Percentiles rank a stretch among this genome's conserved stretches.
These are phyloP conservation scores for Sphaerulina musiva DNA, from an alignment of 2,329 filamentous ascomycete species.

Conservation along the genomic window DNA sequence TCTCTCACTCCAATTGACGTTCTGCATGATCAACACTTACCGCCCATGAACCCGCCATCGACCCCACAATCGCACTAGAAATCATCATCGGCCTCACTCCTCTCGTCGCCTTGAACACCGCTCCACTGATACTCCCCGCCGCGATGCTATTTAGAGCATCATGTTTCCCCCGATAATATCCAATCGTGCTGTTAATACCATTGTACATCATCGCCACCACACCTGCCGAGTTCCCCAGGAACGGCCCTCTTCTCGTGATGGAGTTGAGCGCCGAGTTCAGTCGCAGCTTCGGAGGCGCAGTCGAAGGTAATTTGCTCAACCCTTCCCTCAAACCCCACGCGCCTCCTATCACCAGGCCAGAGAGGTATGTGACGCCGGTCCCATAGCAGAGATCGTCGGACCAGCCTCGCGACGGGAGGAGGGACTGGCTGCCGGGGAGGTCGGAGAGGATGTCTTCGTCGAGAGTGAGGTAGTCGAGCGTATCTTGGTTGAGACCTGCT, in stretches of 20 bases:
- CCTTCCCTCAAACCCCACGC: constrained; percentile 91
- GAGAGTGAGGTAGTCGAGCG: constrained; percentile 87
- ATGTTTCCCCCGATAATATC: constrained; percentile 73
- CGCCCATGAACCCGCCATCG: constrained; percentile 80
- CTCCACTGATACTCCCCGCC: constrained; percentile 81
- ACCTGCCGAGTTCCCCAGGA: constrained; percentile 90
- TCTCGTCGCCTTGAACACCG: constrained; percentile 93
- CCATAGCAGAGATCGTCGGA: constrained; percentile 98
- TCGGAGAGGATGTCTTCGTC: constrained; percentile 87
- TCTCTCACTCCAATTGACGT: background rate
- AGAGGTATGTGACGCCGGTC: constrained; percentile 86
- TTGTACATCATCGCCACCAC: constrained; percentile 97
- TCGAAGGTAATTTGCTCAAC: constrained; percentile 61
- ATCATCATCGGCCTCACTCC: constrained; percentile 90
- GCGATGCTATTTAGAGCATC: constrained; percentile 82
- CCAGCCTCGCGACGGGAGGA: constrained; percentile 91
- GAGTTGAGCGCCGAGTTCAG: constrained; percentile 94
- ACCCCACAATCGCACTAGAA: constrained; percentile 81
- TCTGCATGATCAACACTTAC: constrained; percentile 52
- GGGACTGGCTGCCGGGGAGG: constrained; percentile 76
- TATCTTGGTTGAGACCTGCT: constrained; percentile 84
- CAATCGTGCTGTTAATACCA: constrained; percentile 78
- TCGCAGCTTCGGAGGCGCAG: constrained; percentile 80
- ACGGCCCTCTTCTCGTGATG: constrained; percentile 85
- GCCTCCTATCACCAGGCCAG: constrained; percentile 79